Conservation (phyloP, 768 basidiomycete species). For the Mycena olivaceomarginata region DNA sequence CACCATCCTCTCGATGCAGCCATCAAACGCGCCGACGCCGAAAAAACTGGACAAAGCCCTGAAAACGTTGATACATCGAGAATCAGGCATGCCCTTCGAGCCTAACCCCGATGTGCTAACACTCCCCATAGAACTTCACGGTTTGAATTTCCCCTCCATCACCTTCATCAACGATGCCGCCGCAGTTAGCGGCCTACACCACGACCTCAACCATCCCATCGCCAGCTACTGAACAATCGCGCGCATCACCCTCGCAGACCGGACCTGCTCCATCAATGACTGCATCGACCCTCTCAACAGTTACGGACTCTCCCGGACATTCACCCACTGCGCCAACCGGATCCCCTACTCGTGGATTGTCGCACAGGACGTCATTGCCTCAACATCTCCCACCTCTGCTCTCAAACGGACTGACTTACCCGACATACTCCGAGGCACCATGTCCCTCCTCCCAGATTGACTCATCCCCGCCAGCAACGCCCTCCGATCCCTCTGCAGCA, state of each 20-base stretch:
- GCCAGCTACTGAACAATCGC: slow-evolving; percentile 2
- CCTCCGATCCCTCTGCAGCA: background rate
- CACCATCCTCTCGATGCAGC: slow-evolving; percentile 48
- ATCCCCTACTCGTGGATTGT: no score
- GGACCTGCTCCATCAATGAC: slow-evolving; percentile 33
- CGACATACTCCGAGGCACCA: background rate
- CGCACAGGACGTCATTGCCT: no score
- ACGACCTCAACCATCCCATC: no score
- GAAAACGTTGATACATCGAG: slow-evolving; percentile 39
- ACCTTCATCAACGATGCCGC: slow-evolving; percentile 43
- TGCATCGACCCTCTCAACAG: slow-evolving; percentile 29
- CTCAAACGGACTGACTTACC: background rate
- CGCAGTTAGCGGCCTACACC: slow-evolving; percentile 44
- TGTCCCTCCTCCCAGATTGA: background rate
- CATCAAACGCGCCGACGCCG: slow-evolving; percentile 40
- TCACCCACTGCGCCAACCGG: no score
- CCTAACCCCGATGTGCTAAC: no score
- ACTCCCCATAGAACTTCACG: no score
- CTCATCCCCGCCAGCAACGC: background rate
- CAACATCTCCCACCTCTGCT: no score
- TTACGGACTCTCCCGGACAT: no score
- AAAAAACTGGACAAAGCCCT: slow-evolving; percentile 42
- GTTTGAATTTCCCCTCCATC: slow-evolving; percentile 39
- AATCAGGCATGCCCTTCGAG: slow-evolving; percentile 11
- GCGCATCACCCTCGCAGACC: slow-evolving; percentile 33